Evolutionary conservation across 352 stramenopile species (phyloP), one percentile per base, ranked within the genome.

Genomic region (Pilasporangium apinafurcum): DNA sequence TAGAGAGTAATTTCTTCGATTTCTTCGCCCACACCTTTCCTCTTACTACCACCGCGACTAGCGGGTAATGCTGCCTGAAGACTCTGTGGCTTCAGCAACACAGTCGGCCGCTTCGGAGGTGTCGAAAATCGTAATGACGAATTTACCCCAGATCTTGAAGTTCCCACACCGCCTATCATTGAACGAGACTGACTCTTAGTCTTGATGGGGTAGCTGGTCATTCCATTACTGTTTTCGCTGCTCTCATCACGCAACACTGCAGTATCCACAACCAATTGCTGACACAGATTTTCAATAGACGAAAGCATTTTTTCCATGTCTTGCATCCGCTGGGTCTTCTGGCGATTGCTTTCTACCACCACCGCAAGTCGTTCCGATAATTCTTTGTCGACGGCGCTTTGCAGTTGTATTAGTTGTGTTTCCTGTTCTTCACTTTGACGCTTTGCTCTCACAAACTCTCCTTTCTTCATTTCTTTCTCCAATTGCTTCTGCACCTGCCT

Each of bases 211-310:
- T n/a, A n/a, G n/a, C n/a, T n/a, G n/a, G n/a, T n/a, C n/a, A n/a
- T n/a, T n/a, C n/a, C n/a, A n/a, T 13, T 31, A 24, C 14, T 44
- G 31, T 65, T 50, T 0, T 52, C 38, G 18, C 62, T 53, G 31
- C 49, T 63, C 8, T 68, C 56, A 8, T 64, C 46, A 21, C 63
- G 59, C 40, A 74, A 33, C 18, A 61, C 70, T 16, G 69, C 60
- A 5, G 67, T 77, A 18, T 80, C 68, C 8, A 41, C 61, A 36
- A 86, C 67, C 28, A 88, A 65, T 38, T 84, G 62, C 41, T 76
- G 59, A 30, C 76, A 88, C 3, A 85, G 47, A n/a, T 67, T 67
- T 44, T 88, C 72, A 35, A 88, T 85, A 22, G 73, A 62, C 0
- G 65, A 56, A 2, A 88, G 53, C 27, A 66, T 64, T n/a, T 52